phyloP scores from a whole-genome alignment of 805 yeast species.

The Zygosaccharomyces pseudorouxii region DNA sequence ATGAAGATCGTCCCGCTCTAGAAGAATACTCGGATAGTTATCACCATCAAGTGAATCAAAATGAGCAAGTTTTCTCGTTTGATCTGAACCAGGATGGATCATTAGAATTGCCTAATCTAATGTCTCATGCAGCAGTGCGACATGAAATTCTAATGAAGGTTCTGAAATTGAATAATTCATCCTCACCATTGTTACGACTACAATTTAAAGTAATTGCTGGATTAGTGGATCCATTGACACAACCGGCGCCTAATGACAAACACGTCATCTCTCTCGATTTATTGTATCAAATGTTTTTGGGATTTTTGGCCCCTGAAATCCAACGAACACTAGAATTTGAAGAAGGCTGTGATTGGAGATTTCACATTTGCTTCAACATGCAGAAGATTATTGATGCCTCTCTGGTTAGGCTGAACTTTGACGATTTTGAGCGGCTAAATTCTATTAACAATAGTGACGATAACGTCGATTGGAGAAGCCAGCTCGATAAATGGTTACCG shows the following conservation, averaged over 20 bases:
- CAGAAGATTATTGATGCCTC: conserved; percentile 26
- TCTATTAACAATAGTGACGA: conserved; percentile 22
- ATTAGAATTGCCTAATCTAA: conserved; percentile 21
- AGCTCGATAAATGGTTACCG: conserved; percentile 37
- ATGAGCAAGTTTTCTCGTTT: conserved; percentile 21
- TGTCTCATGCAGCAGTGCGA: conserved; percentile 22
- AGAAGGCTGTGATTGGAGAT: conserved; percentile 24
- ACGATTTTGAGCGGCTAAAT: conserved; percentile 24
- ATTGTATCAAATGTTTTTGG: conserved; percentile 49
- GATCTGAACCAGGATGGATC: conserved; percentile 21
- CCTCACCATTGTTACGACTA: conserved; percentile 20
- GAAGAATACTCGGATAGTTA: neutral
- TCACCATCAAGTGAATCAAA: conserved; percentile 9
- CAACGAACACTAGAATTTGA: conserved; percentile 3
- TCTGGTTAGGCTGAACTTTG: conserved; percentile 24
- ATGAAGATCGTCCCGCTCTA: neutral
- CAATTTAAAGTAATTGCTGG: conserved; percentile 34
- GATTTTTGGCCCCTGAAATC: conserved; percentile 35
- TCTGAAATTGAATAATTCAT: conserved; percentile 13
- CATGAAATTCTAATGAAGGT: conserved; percentile 24
- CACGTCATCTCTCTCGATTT: conserved; percentile 51
- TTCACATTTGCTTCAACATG: conserved; percentile 28
- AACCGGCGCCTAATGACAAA: conserved; percentile 57
- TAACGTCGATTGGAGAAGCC: conserved; percentile 28
- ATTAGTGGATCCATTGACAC: conserved; percentile 60